Base-by-base conservation (phyloP, 2,329 filamentous ascomycete species). In the Calonectria fujianensis region DNA sequence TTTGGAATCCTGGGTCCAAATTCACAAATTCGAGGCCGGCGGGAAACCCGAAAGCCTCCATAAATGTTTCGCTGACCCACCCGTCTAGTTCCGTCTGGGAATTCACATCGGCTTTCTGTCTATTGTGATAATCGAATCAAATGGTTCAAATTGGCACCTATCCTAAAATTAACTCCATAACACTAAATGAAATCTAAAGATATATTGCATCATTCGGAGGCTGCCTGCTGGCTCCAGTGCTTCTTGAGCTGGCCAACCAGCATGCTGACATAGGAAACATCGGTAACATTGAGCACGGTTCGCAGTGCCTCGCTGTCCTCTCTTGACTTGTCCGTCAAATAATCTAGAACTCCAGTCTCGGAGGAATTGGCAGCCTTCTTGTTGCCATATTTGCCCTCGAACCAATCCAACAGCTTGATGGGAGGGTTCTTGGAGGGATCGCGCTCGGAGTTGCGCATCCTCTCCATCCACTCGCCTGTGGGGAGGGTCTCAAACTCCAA, bases 341-440 rank as follows among this genome's bases (percentile, higher is more conserved):
- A 80, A 1, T 80, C 75, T 29, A 80, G 11, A 41, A 63, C 57
- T 4, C 57, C 0, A 57, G 63, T 70, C 29, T 80, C 77, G 0
- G 71, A 70, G 0, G 76, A 74, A 70, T 48, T 29, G 67, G 57
- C 11, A 11, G 57, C 74, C 18, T 80, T 79, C 18, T 80, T 79
- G 6, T 61, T 51, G 0, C 78, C 79, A 4, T 83, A 82, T 45
- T 83, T 82, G 0, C 76, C 69, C 32, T 80, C 80, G 73, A 90
- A 91, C 82, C 90, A 91, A 52, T 90, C 88, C 1, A 90, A 74
- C 1, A 91, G 83, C 80, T 90, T 91, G 75, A 90, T 85, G 0
- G 88, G 85, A 14, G 90, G 89, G 75, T 91, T 91, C 20, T 76
- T 81, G 7, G 83, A 74, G 0, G 88, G 86, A 65, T 90, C 86